Evolutionary conservation across 2,329 filamentous ascomycete species (phyloP), one percentile per base, ranked within the genome.

Genomic region (Hyphodiscus sp.): DNA sequence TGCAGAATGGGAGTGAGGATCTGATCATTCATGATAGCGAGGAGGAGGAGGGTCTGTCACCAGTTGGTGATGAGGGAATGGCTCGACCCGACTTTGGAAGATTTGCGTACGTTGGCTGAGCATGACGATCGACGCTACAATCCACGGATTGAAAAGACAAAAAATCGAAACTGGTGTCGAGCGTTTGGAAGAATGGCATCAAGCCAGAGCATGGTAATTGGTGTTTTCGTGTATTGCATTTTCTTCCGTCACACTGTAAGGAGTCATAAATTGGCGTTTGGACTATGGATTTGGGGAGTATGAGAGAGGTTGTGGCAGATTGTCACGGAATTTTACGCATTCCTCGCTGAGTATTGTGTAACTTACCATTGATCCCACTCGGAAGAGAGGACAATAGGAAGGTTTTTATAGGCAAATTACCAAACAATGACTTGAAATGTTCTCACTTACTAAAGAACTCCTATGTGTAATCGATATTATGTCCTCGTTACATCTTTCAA

Each of bases 1-100:
- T 38, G 38, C 44, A 66, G 8, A 61, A 68, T 45, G 77, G 77
- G 2, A 80, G 77, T 55, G 77, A 80, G 59, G 77, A 80, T 58
- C 61, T 73, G 41, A 73, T 80, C 19, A 63, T 78, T 41, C 75
- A 74, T 19, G 71, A 75, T 53, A 79, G 45, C 45, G 74, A 57
- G 42, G 66, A 68, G 8, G 64, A 64, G n/a, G 65, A 67, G 15
- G 43, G 51, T 11, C 49, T 65, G 1, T 63, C 60, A 10, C 60
- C 60, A 43, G 38, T 45, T 30, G 49, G 45, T 20, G 45, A 43
- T 7, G 23, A 30, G 16, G 19, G 38, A 38, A 46, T n/a, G 2
- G 44, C 45, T 11, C 20, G 26, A 30, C 43, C 56, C 18, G 38
- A 57, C 33, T 47, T 63, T 26, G 47, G 20, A 23, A 43, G 53